These are phyloP conservation scores for Buxus sempervirens DNA, from an alignment of 164 flowering plant species.

Conservation along the genomic window DNA sequence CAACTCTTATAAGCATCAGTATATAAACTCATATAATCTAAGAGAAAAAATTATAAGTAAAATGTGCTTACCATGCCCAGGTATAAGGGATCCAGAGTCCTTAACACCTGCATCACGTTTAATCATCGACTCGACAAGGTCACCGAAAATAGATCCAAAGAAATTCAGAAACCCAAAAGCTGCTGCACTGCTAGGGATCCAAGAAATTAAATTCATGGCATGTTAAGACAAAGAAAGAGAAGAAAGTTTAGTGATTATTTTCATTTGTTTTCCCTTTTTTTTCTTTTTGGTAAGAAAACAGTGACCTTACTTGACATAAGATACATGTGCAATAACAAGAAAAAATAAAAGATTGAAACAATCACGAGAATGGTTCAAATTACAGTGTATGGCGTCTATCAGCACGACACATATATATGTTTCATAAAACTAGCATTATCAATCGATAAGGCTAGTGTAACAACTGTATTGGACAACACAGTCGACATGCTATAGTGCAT, in stretches of 20 bases:
- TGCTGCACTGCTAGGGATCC: slow-evolving; percentile 47
- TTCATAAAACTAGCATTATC: too few species aligned
- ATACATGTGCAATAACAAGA: background rate
- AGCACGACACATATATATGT: too few species aligned
- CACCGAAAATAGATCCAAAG: slow-evolving; percentile 92
- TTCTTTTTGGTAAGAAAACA: too few species aligned
- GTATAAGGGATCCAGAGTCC: slow-evolving; percentile 93
- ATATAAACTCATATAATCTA: background rate
- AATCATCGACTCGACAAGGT: slow-evolving; percentile 93
- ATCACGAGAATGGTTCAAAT: too few species aligned
- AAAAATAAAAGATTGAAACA: too few species aligned
- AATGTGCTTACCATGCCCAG: slow-evolving; percentile 84
- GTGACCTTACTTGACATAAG: background rate
- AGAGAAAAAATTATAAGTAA: background rate
- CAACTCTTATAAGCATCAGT: background rate
- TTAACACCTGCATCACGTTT: slow-evolving; percentile 99
- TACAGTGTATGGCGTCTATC: too few species aligned
- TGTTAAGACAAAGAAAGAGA: background rate
- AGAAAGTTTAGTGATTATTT: too few species aligned
- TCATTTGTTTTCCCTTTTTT: too few species aligned
- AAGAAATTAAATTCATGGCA: slow-evolving; percentile 6
- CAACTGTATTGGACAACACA: too few species aligned
- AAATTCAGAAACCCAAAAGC: slow-evolving; percentile 81
- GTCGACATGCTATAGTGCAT: too few species aligned
- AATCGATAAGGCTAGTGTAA: too few species aligned